phyloP scores from a whole-genome alignment of 73 alveolate species.

The Paramecium primaurelia region DNA sequence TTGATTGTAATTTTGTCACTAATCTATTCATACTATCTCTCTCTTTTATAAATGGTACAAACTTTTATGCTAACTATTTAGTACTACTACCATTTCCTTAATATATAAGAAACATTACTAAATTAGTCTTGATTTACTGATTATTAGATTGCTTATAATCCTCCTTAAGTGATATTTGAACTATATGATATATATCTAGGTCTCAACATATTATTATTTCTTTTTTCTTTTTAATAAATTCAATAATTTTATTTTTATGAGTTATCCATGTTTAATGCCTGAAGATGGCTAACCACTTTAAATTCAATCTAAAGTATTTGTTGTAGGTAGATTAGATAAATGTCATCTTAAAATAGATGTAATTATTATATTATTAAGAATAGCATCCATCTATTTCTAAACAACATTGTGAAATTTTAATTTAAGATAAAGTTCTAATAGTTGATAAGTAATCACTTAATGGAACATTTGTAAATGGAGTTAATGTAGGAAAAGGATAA shows the following conservation, averaged over 20 bases:
- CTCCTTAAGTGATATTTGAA: background rate
- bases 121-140: background rate
- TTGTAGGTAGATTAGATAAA: conserved; percentile 12
- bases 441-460: background rate
- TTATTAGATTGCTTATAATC: background rate
- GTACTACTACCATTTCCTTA: background rate
- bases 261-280: conserved; percentile 6
- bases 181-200: conserved; percentile 6
- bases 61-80: background rate
- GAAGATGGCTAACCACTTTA: conserved; percentile 18
- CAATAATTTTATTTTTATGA: background rate
- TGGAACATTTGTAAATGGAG: conserved; percentile 45
- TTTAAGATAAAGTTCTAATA: background rate
- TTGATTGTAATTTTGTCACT: background rate
- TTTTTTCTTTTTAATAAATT: background rate
- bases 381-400: conserved; percentile 40
- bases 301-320: conserved; percentile 10
- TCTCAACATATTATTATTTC: background rate
- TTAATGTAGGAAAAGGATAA: conserved; percentile 9
- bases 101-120: background rate
- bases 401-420: background rate
- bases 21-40: conserved; percentile 42
- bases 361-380: background rate
- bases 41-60: background rate
- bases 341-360: conserved; percentile 3